Base-by-base conservation (phyloP, 1,284 basidiomycete genomes). In the Apiotrichum domesticum region DNA sequence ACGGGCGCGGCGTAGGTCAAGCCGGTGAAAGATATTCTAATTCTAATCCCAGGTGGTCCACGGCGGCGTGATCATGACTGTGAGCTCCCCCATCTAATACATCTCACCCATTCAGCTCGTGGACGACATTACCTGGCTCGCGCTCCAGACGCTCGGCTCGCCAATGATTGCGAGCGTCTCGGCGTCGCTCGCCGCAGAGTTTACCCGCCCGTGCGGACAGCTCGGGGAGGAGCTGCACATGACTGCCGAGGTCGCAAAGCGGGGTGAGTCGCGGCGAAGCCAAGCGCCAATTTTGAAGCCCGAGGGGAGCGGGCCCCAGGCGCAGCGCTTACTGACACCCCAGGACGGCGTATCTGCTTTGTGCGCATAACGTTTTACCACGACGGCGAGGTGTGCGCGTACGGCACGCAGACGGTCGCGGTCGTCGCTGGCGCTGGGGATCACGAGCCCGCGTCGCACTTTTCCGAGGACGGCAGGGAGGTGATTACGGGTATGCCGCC, bases 381-480 rank as follows among this genome's bases (percentile, higher is more conserved):
- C 10, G 47, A 52, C 21, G 59, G 50, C 42, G 46, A 56, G 46
- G 34, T 49, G 4, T 48, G 41, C 29, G 55, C 46, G 29, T 55
- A 49, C 29, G 59, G 59, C 4, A 46, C 52, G 40, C 59, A 61
- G 53, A 61, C 59, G 13, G 40, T 52, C 42, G 59, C 59, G 21
- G 21, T 21, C 6, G 55, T 61, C 35, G 7, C 33, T 2, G 41
- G 45, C 5, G 34, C 35, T 33, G 11, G 15, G 47, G 33, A n/a
- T 14, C 21, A 21, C 21, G 21, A 15, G 14, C 10, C 48, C 52
- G 49, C 52, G 32, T 44, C 52, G 34, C 32, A 46, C 46, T 61
- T 61, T 21, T 35, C 41, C 1, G 49, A 41, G 15, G 59, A 61
- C 53, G 59, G 59, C 10, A 15, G 37, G 33, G 29, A 39, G 29